These are phyloP conservation scores for Striga asiatica DNA, from an alignment of 257 asterid genomes.

Conservation along the genomic window DNA sequence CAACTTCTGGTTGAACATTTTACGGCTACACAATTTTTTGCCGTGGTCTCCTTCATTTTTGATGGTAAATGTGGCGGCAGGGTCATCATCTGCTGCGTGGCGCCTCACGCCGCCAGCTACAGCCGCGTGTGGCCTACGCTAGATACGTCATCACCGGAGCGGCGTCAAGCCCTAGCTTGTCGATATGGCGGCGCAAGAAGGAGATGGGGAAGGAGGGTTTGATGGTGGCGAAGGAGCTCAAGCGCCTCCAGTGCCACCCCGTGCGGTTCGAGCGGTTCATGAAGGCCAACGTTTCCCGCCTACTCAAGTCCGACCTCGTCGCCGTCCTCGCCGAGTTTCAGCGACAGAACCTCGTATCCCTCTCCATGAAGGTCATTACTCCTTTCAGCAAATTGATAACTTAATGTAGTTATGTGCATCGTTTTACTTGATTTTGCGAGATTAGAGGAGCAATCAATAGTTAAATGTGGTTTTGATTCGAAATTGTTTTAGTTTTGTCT, in stretches of 20 bases:
- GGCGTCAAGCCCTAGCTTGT: constrained; percentile 51
- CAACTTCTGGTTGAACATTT: too few relatives aligned
- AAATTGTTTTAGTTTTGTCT: not conserved
- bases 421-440: not conserved
- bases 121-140: not conserved
- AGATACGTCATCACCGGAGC: constrained; percentile 28
- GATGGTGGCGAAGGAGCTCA: constrained; percentile 86
- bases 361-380: constrained; percentile 54
- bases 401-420: not conserved
- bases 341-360: constrained; percentile 71
- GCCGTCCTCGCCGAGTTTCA: constrained; percentile 90
- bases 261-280: constrained; percentile 59
- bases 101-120: constrained; percentile 12
- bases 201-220: constrained; percentile 89
- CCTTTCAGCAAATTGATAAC: not conserved
- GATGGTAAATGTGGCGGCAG: constrained; percentile 35
- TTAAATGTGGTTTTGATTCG: not conserved
- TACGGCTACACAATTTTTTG: too few relatives aligned
- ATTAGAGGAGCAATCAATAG: not conserved
- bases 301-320: constrained; percentile 80
- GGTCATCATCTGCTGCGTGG: constrained; percentile 25
- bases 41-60: not conserved
- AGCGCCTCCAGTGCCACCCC: constrained; percentile 60
- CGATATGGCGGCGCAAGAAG: constrained; percentile 96
- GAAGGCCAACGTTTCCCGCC: constrained; percentile 70